These are phyloP conservation scores for Chaetomium sp. DNA, from an alignment of 2,329 filamentous ascomycete genomes.

Conservation along the genomic window DNA sequence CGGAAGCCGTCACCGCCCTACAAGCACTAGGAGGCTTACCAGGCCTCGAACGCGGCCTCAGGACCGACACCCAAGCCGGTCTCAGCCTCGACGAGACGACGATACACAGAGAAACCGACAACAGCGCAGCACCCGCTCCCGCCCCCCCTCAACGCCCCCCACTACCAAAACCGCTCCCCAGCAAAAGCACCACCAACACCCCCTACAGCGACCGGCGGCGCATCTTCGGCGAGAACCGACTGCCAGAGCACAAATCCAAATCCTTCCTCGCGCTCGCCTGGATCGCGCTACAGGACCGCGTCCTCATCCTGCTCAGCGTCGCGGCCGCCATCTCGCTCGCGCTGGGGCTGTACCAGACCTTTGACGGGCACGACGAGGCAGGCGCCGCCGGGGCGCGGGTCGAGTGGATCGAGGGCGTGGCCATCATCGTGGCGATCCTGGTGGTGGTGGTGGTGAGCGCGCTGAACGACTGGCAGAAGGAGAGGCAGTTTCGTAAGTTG, in stretches of 20 bases:
- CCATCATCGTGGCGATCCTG: conserved; percentile 65
- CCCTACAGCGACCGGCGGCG: conserved; percentile 55
- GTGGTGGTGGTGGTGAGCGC: conserved; percentile 66
- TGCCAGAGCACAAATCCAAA: conserved; percentile 65
- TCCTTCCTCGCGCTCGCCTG: conserved; percentile 64
- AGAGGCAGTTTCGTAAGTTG: conserved; percentile 64
- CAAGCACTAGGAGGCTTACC: conserved; percentile 71
- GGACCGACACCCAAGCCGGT: conserved; percentile 65
- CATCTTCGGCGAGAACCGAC: conserved; percentile 60
- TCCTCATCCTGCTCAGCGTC: conserved; percentile 66
- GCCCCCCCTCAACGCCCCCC: not conserved
- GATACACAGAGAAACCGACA: conserved; percentile 46
- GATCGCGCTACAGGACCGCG: conserved; percentile 69
- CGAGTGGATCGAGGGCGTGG: conserved; percentile 69
- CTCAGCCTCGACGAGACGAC: conserved; percentile 69
- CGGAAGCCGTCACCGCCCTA: conserved; percentile 74
- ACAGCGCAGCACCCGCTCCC: not conserved
- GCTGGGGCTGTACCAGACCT: conserved; percentile 67
- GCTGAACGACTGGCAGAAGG: conserved; percentile 68
- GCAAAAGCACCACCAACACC: not conserved
- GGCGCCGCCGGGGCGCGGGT: conserved; percentile 45
- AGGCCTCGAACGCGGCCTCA: conserved; percentile 73
- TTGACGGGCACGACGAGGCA: conserved; percentile 51
- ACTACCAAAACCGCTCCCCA: not conserved
- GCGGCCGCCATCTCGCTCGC: conserved; percentile 67